These are phyloP conservation scores for Pseudoneurospora amorphoporcata DNA, from an alignment of 495 filamentous ascomycete species.

Conservation along the genomic window DNA sequence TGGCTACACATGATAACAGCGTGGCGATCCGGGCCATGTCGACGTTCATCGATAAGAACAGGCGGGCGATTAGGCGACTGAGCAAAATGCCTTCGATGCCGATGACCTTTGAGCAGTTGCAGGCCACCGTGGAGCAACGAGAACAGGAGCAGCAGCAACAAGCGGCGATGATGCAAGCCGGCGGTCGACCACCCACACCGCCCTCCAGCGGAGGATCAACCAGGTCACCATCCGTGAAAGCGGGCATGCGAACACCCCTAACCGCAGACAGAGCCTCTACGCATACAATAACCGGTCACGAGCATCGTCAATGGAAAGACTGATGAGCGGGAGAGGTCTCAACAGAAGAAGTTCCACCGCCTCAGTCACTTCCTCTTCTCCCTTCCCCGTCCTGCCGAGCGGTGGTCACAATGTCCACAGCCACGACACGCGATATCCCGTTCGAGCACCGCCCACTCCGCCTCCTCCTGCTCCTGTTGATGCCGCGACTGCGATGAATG, in stretches of 20 bases:
- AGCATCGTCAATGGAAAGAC: slow-evolving; percentile 11
- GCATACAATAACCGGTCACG: not conserved
- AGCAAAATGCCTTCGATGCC: slow-evolving; percentile 28
- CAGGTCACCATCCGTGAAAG: slow-evolving; percentile 7
- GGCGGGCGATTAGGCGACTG: slow-evolving; percentile 34
- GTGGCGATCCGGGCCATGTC: slow-evolving; percentile 34
- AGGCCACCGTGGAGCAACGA: slow-evolving; percentile 16
- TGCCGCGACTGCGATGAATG: slow-evolving; percentile 9
- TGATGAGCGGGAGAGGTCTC: slow-evolving; percentile 10
- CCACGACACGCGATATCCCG: not conserved
- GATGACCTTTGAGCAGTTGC: slow-evolving; percentile 27
- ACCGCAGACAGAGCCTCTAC: not conserved
- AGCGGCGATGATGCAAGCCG: not conserved
- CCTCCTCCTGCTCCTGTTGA: slow-evolving; percentile 3
- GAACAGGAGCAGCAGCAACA: not conserved
- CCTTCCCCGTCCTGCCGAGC: not conserved
- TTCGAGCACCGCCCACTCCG: slow-evolving; percentile 10
- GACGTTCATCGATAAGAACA: slow-evolving; percentile 36
- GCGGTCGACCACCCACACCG: slow-evolving; percentile 20
- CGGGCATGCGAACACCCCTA: not conserved
- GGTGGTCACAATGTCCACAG: not conserved
- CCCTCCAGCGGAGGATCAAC: slow-evolving; percentile 21
- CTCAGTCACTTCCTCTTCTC: not conserved
- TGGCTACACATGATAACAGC: slow-evolving; percentile 29
- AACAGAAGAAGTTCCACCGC: not conserved